These are phyloP conservation scores for Excoecaria agallocha DNA, from an alignment of 345 rosid species.

Conservation along the genomic window DNA sequence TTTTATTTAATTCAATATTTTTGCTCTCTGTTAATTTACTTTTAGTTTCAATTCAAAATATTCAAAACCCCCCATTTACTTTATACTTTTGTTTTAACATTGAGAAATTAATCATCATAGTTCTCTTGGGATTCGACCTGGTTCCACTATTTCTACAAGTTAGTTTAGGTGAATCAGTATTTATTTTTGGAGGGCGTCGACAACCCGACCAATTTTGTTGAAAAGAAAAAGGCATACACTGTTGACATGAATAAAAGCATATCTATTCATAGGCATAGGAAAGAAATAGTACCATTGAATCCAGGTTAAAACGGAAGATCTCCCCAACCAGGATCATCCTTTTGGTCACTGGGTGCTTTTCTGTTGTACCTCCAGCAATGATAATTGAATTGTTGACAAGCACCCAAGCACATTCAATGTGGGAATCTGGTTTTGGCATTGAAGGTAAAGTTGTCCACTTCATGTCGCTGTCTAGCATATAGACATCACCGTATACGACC, in stretches of 20 bases:
- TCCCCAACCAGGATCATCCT: constrained; percentile 82
- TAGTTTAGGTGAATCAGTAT: no score
- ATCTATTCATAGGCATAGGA: background rate
- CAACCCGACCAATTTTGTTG: no score
- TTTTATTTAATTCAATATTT: no score
- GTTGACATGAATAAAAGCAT: background rate
- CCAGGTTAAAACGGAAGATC: constrained; percentile 63
- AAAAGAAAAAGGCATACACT: background rate
- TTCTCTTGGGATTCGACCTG: no score
- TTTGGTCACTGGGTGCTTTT: constrained; percentile 74
- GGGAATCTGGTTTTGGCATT: constrained; percentile 84
- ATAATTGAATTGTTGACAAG: constrained; percentile 68
- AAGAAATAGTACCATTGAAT: constrained; percentile 43
- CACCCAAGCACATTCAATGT: constrained; percentile 79
- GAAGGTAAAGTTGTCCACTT: constrained; percentile 67
- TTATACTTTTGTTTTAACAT: no score
- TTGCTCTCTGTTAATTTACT: no score
- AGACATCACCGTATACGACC: constrained; percentile 74
- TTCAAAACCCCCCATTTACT: no score
- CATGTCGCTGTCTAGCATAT: constrained; percentile 72
- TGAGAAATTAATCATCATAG: no score
- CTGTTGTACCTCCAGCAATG: constrained; percentile 75
- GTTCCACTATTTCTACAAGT: no score
- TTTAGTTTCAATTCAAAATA: no score
- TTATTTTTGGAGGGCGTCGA: no score